phyloP scores from a whole-genome alignment of 192 early-diverging fungal species.

The Backusella morwellensis region DNA sequence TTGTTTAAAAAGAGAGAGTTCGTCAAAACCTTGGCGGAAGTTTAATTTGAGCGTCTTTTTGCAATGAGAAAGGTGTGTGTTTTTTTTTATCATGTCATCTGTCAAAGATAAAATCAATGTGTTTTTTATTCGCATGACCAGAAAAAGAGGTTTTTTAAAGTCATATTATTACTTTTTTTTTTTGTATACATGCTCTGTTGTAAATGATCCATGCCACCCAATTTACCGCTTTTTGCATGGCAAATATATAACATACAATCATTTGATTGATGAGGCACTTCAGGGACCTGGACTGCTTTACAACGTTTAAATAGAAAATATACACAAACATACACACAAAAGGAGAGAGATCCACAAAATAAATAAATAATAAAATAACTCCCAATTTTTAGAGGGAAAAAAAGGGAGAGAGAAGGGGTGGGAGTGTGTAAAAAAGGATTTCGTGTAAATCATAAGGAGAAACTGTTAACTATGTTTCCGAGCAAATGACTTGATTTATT shows the following conservation, averaged over 20 bases:
- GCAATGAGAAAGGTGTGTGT: too few species aligned
- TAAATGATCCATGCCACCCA: neutral
- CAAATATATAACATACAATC: neutral
- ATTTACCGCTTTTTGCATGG: slow-evolving; percentile 2
- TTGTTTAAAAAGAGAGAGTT: too few species aligned
- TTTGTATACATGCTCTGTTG: neutral
- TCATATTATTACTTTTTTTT: neutral
- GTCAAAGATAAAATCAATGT: neutral
- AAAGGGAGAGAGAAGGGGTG: neutral
- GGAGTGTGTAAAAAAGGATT: neutral
- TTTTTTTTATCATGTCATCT: neutral
- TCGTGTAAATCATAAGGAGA: slow-evolving; percentile 5
- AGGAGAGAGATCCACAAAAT: neutral
- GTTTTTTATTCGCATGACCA: neutral
- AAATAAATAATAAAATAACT: neutral
- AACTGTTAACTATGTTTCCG: neutral
- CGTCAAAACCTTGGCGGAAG: too few species aligned
- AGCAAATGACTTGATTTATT: slow-evolving; percentile 1
- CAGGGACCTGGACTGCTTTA: neutral
- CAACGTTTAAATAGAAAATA: neutral
- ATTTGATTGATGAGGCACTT: slow-evolving; percentile 4
- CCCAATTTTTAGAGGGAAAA: neutral
- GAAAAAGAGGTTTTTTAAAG: too few species aligned
- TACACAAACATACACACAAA: neutral
- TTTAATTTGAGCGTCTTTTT: too few species aligned